phyloP scores from a whole-genome alignment of 2,329 filamentous ascomycete species.

The Lasiodiplodia theobromae region DNA sequence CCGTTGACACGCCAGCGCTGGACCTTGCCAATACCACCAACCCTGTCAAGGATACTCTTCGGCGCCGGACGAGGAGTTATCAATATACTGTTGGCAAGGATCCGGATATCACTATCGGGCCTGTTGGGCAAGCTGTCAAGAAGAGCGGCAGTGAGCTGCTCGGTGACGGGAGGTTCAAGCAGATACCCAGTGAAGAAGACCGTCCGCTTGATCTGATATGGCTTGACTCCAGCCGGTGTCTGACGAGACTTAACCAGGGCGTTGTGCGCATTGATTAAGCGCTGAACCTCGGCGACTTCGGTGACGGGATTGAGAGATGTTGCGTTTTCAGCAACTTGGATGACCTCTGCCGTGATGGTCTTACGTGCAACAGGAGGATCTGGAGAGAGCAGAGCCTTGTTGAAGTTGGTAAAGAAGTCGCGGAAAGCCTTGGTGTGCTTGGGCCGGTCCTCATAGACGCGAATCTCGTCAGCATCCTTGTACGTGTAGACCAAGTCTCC shows the following conservation, averaged over 20 bases:
- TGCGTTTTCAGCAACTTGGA: conserved; percentile 81
- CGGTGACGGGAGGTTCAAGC: conserved; percentile 74
- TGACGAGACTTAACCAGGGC: conserved; percentile 57
- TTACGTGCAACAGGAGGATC: conserved; percentile 60
- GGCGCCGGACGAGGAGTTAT: conserved; percentile 83
- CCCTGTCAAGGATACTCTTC: conserved; percentile 75
- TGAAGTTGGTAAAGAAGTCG: conserved; percentile 82
- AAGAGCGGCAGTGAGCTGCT: conserved; percentile 64
- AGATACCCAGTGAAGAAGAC: conserved; percentile 94
- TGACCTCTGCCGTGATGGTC: conserved; percentile 77
- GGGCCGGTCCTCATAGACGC: conserved; percentile 68
- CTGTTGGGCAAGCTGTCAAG: conserved; percentile 63
- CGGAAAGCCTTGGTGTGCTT: conserved; percentile 81
- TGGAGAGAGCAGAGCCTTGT: conserved; percentile 61
- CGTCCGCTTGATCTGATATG: conserved; percentile 79
- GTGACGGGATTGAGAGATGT: conserved; percentile 77
- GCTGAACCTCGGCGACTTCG: conserved; percentile 85
- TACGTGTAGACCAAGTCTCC: conserved; percentile 86
- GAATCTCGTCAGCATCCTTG: conserved; percentile 79
- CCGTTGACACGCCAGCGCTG: conserved; percentile 85
- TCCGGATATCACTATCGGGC: conserved; percentile 75
- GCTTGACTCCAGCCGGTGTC: conserved; percentile 54
- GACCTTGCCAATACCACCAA: conserved; percentile 85
- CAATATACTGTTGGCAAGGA: conserved; percentile 87
- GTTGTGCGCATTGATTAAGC: conserved; percentile 90